Base-by-base conservation (phyloP, 345 rosid genomes). In the Psidium guajava region DNA sequence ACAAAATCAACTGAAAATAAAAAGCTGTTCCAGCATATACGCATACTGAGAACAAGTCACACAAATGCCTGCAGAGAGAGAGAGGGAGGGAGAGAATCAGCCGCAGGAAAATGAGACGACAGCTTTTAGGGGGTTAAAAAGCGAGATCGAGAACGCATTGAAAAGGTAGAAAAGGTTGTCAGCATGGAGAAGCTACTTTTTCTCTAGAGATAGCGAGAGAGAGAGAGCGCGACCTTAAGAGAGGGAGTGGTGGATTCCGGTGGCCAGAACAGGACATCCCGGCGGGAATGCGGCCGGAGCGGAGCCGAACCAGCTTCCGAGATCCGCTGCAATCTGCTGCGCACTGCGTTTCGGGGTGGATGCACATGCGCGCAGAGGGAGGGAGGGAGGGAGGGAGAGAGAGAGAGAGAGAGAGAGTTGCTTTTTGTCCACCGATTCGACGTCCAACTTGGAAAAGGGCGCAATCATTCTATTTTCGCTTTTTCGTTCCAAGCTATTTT, bases 261-360 rank as follows among this genome's bases (percentile, higher is more conserved):
- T 13, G 55, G 86, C 50, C 82, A 85, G 87, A 36, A 87, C 12
- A 83, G 56, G 82, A 59, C 90, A 89, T 90, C 81, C 75, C 88
- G 82, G 87, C 56, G 84, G 28, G 84, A 22, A 75, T 16, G 86
- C 59, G 40, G 82, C 80, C 52, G 85, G 77, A 42, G 54, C 42
- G 85, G 11, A 12, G n/a, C 32, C 0, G 32, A 50, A 11, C 77
- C 75, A 20, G 28, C 82, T 13, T 27, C 58, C 47, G 22, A 53
- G 82, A 73, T 69, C 82, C 32, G 61, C 25, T 18, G 86, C 21
- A 36, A 36, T 16, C 75, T 16, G 24, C 44, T 15, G 75, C 44
- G 75, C 44, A 18, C 77, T 32, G 77, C 44, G 47, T 32, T 64
- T 18, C 77, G 77, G 47, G 57, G 25, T 24, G 52, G 85, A 44